phyloP scores from a whole-genome alignment of 2,329 filamentous ascomycete species.

The Ceratocystis smalleyi region DNA sequence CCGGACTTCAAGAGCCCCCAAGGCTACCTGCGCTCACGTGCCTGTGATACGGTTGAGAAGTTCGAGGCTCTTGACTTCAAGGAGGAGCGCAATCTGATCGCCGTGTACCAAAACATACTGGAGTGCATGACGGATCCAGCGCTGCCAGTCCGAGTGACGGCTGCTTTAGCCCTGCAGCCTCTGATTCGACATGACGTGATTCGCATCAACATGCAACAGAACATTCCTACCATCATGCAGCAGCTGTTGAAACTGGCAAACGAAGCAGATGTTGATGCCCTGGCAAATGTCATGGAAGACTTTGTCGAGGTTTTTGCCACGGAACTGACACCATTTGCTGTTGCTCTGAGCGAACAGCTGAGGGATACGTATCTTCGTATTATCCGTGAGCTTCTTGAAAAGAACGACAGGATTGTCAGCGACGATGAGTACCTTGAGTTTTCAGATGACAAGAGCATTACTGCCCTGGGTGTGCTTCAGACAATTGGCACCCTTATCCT shows the following conservation, averaged over 20 bases:
- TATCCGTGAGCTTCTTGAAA: conserved; percentile 77
- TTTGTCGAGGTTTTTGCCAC: conserved; percentile 98
- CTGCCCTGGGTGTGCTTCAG: conserved; percentile 85
- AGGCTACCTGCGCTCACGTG: conserved; percentile 82
- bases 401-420: conserved; percentile 61
- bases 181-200: conserved; percentile 93
- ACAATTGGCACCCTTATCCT: conserved; percentile 96
- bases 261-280: conserved; percentile 90
- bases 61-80: conserved; percentile 96
- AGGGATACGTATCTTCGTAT: conserved; percentile 93
- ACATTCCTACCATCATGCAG: conserved; percentile 98
- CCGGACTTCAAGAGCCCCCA: conserved; percentile 88
- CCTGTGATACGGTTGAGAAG: conserved; percentile 95
- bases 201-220: conserved; percentile 87
- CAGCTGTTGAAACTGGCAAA: conserved; percentile 93
- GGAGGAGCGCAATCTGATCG: conserved; percentile 84
- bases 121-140: conserved; percentile 94
- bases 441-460: conserved; percentile 96
- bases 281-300: conserved; percentile 98
- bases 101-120: conserved; percentile 91
- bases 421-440: conserved; percentile 81
- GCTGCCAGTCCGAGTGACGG: conserved; percentile 84
- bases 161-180: conserved; percentile 82
- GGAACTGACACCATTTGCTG: conserved; percentile 90
- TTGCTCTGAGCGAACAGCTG: conserved; percentile 87